Percentiles rank a stretch among this genome's conserved stretches.
Evolutionary conservation across 1,284 basidiomycete species (phyloP).

Genomic region (Fomitopsis pinicola): DNA sequence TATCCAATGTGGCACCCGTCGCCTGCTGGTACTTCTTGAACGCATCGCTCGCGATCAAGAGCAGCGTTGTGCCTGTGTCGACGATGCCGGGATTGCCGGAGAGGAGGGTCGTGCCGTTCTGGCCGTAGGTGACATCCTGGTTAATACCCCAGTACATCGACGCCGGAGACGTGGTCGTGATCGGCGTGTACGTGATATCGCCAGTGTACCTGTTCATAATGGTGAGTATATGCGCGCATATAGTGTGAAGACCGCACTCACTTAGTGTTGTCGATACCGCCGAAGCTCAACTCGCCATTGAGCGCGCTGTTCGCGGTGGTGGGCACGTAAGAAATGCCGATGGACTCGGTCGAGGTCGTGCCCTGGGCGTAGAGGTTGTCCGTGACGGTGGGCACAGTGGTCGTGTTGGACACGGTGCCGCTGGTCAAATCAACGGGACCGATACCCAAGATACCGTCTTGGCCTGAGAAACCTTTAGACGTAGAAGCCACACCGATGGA

Average conservation of each 20-base stretch:
- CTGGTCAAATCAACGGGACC: constrained; percentile 49
- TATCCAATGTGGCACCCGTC: constrained; percentile 50
- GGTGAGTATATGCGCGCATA: neutral
- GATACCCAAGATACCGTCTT: constrained; percentile 56
- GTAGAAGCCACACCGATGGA: constrained; percentile 46
- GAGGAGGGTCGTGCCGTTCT: constrained; percentile 30
- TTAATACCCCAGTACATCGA: constrained; percentile 53
- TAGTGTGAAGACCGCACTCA: constrained; percentile 8
- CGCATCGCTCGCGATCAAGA: constrained; percentile 41
- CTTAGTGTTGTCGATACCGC: constrained; percentile 40
- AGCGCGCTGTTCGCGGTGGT: constrained; percentile 27
- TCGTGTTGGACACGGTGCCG: constrained; percentile 27
- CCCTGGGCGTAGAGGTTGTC: constrained; percentile 37
- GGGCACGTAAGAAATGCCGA: constrained; percentile 51
- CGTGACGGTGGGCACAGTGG: constrained; percentile 32
- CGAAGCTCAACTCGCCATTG: constrained; percentile 48
- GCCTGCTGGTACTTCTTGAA: constrained; percentile 44
- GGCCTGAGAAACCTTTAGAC: constrained; percentile 35
- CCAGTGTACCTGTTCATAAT: constrained; percentile 32
- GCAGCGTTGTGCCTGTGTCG: constrained; percentile 50
- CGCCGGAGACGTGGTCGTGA: constrained; percentile 47
- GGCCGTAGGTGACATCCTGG: constrained; percentile 43
- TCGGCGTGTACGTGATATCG: constrained; percentile 43
- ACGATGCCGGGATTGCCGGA: constrained; percentile 44
- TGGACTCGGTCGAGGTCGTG: constrained; percentile 36